Base-by-base conservation (phyloP, 495 filamentous ascomycete genomes). In the Annulohypoxylon bovei region DNA sequence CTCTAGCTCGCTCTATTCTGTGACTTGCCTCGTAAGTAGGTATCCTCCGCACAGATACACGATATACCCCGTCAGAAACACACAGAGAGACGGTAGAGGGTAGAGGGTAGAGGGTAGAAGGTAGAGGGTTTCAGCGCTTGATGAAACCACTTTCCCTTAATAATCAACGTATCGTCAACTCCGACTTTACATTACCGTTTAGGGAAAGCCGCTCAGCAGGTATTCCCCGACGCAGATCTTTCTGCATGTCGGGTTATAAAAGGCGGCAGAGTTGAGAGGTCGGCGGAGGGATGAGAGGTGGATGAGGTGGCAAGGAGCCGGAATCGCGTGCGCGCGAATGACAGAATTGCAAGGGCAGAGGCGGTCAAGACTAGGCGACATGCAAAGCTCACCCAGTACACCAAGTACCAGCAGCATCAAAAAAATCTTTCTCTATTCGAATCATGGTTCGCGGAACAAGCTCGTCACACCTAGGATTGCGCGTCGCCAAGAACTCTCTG, bases 381-480 rank as follows among this genome's bases (percentile, higher is more conserved):
- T 72, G 71, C 56, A 73, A 59, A 70, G 71, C 71, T 73, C 71
- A 73, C 39, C 39, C 39, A 42, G 39, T n/a, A n/a, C 39, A 40
- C 37, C 37, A 40, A 40, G 37, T 14, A 42, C 67, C 71, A 73
- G 71, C 66, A 66, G 62, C 67, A 60, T 27, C 56, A 49, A 55
- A 42, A 55, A 42, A 32, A 39, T 28, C 27, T 25, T 30, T 58
- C 30, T 57, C 28, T 59, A 66, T 77, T 75, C 75, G 73, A 77
- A 77, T 77, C 75, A 77, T 44, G 54, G 60, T 52, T 50, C 56
- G 32, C 55, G 57, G 67, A 75, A 70, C 57, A 62, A 37, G 65
- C 70, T 74, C 73, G 70, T 77, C 75, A 77, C 75, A 77, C 71
- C 75, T 75, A 62, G 75, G 75, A 77, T 77, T 70, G 73, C 73